Percentiles rank a stretch among this genome's conserved stretches.
These are phyloP conservation scores for Melastoma malabathricum DNA, from an alignment of 345 rosid species.

Conservation along the genomic window DNA sequence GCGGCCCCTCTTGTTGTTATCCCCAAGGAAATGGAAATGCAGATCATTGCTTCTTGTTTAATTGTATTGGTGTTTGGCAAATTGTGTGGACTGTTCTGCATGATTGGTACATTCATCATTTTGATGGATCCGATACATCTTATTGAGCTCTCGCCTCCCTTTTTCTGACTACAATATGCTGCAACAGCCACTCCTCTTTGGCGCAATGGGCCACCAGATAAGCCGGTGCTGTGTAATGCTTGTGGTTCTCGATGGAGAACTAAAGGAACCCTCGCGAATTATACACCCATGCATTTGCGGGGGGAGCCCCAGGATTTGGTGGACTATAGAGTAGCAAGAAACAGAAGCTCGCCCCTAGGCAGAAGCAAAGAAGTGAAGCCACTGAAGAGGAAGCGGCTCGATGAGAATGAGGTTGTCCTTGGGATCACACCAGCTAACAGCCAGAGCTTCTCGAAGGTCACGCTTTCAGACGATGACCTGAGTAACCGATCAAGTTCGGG, in stretches of 20 bases:
- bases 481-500: conserved; percentile 97
- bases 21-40: too few species aligned
- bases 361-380: conserved; percentile 49
- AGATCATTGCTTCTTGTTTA: too few species aligned
- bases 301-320: conserved; percentile 50
- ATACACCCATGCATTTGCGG: conserved; percentile 45
- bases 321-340: conserved; percentile 43
- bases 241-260: conserved; percentile 87
- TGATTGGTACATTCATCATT: too few species aligned
- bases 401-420: conserved; percentile 28
- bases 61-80: too few species aligned
- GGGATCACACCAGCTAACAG: conserved; percentile 30
- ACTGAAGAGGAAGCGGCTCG: conserved; percentile 63
- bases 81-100: too few species aligned
- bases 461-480: conserved; percentile 52
- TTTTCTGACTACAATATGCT: too few species aligned
- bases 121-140: too few species aligned
- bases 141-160: too few species aligned
- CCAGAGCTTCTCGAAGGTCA: conserved; percentile 33
- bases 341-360: conserved; percentile 39
- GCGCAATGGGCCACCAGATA: conserved; percentile 90
- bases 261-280: conserved; percentile 61
- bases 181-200: conserved; percentile 37
- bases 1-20: too few species aligned
- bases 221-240: conserved; percentile 86